Conservation (phyloP, 2,329 filamentous ascomycete genomes). For the Phoma sp. region DNA sequence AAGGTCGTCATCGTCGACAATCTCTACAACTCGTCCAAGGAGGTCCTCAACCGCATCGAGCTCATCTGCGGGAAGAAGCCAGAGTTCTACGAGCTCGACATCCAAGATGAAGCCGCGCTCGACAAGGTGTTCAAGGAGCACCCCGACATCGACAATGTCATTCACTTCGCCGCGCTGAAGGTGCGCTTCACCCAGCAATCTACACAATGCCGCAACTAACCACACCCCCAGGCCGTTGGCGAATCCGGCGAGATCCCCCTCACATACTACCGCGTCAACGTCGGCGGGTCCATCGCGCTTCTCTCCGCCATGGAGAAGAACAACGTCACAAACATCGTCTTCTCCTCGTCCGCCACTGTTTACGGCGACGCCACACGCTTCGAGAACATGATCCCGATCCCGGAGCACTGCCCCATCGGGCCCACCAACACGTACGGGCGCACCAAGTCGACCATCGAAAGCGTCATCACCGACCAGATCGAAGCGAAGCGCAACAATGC, state of each 20-base stretch:
- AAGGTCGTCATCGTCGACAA: slow-evolving; percentile 96
- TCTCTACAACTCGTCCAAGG: slow-evolving; percentile 94
- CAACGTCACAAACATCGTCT: slow-evolving; percentile 96
- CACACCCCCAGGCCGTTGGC: slow-evolving; percentile 76
- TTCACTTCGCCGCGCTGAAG: slow-evolving; percentile 98
- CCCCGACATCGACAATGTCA: slow-evolving; percentile 95
- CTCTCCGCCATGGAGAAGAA: slow-evolving; percentile 86
- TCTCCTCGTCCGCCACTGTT: slow-evolving; percentile 96
- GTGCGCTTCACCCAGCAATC: slow-evolving; percentile 51
- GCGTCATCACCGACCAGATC: slow-evolving; percentile 88
- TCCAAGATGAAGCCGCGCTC: slow-evolving; percentile 82
- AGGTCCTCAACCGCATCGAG: slow-evolving; percentile 93
- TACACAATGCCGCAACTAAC: background rate
- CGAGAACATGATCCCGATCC: slow-evolving; percentile 98
- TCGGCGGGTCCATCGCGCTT: slow-evolving; percentile 87
- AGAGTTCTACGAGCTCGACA: slow-evolving; percentile 81
- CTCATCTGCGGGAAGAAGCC: slow-evolving; percentile 88
- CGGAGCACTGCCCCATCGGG: slow-evolving; percentile 92
- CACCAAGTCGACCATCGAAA: slow-evolving; percentile 92
- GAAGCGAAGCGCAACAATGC: slow-evolving; percentile 83
- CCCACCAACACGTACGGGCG: slow-evolving; percentile 98
- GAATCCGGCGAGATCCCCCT: slow-evolving; percentile 93
- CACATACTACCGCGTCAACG: slow-evolving; percentile 98
- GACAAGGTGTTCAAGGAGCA: slow-evolving; percentile 88
- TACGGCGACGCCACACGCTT: slow-evolving; percentile 97